A percentile compares a stretch with the other conserved stretches of the same genome.
Evolutionary conservation across 768 basidiomycete genomes (phyloP).

Genomic region (Hypholoma sublateritium): DNA sequence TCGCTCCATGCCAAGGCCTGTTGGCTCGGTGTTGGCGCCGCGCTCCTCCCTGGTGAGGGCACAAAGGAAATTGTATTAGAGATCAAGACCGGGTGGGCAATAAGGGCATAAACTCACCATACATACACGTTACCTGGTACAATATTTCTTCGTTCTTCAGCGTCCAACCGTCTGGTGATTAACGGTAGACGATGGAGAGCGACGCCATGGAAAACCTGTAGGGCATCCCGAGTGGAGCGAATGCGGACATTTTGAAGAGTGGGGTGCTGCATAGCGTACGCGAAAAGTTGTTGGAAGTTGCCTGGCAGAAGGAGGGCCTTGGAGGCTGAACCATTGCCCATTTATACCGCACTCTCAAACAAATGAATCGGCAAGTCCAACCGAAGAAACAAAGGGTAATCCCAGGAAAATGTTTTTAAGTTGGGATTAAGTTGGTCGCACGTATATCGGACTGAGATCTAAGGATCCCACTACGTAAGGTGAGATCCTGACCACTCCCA

Average conservation of each 20-base stretch:
- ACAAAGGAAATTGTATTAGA: neutral
- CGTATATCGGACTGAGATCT: conserved; percentile 36
- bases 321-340: conserved; percentile 13
- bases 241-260: conserved; percentile 77
- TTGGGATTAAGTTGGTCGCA: conserved; percentile 61
- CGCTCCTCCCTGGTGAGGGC: conserved; percentile 63
- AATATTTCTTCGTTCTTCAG: conserved; percentile 76
- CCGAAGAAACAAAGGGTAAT: conserved; percentile 36
- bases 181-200: conserved; percentile 66
- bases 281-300: conserved; percentile 6
- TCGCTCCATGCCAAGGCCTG: conserved; percentile 85
- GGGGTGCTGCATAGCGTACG: conserved; percentile 64
- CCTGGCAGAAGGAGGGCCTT: conserved; percentile 19
- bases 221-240: conserved; percentile 77
- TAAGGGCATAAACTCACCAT: conserved; percentile 39
- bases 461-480: conserved; percentile 42
- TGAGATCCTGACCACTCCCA: conserved; percentile 34
- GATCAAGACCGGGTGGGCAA: neutral
- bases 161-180: conserved; percentile 80
- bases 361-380: conserved; percentile 31
- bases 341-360: conserved; percentile 27
- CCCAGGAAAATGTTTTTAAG: conserved; percentile 49
- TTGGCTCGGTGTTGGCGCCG: conserved; percentile 77
- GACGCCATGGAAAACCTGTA: conserved; percentile 79
- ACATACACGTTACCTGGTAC: conserved; percentile 80